Evolutionary conservation across 768 basidiomycete genomes (phyloP).

Genomic region (Russula griseocarnosa): DNA sequence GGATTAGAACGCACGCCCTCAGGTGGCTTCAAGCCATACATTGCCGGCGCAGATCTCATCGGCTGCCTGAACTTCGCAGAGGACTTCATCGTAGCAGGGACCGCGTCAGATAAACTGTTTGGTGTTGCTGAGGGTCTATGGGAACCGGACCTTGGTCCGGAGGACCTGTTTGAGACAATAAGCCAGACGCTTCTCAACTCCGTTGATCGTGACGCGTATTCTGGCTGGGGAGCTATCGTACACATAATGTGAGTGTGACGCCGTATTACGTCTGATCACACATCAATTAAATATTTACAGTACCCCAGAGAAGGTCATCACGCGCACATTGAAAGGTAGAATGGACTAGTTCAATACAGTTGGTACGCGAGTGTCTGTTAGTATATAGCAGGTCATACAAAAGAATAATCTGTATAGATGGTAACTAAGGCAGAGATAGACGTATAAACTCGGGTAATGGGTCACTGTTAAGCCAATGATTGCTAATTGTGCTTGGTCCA

Average conservation of each 20-base stretch:
- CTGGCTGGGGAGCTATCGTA: slow-evolving; percentile 95
- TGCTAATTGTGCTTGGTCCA: neutral
- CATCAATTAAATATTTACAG: slow-evolving; percentile 37
- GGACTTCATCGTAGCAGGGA: slow-evolving; percentile 95
- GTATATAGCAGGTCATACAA: slow-evolving; percentile 8
- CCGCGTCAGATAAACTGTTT: slow-evolving; percentile 86
- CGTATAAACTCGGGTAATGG: neutral
- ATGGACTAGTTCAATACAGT: slow-evolving; percentile 64
- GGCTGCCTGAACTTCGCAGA: slow-evolving; percentile 92
- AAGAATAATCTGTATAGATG: slow-evolving; percentile 11
- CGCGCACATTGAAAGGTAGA: slow-evolving; percentile 82
- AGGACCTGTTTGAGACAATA: slow-evolving; percentile 98
- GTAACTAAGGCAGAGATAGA: neutral
- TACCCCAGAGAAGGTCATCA: slow-evolving; percentile 71
- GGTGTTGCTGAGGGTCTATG: slow-evolving; percentile 98
- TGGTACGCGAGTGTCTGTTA: neutral
- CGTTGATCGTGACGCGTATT: slow-evolving; percentile 93
- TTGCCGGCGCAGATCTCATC: slow-evolving; percentile 91
- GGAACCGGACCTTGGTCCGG: slow-evolving; percentile 95
- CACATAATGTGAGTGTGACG: slow-evolving; percentile 78
- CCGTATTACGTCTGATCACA: slow-evolving; percentile 2
- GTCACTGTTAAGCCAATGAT: neutral
- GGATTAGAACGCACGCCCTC: slow-evolving; percentile 74
- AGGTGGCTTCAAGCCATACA: slow-evolving; percentile 81
- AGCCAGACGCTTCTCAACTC: slow-evolving; percentile 94